Evolutionary conservation across 129 eudicot species (phyloP), one percentile per base, ranked within the genome.

Genomic region (Helichrysum umbraculigerum): DNA sequence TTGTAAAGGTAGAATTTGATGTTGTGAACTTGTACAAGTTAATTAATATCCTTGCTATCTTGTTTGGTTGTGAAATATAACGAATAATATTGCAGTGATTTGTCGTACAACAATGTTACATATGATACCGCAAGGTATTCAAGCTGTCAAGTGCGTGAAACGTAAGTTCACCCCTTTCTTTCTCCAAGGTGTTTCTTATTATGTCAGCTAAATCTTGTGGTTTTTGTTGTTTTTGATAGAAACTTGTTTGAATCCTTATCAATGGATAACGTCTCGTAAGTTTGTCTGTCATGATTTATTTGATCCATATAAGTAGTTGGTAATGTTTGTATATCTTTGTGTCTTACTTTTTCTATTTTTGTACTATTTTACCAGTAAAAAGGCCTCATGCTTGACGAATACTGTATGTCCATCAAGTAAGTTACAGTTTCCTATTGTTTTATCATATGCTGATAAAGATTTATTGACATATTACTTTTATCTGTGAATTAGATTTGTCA

Each of bases 41-140:
- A 39, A 0, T 6, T 39, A 8, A 39, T 39, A 39, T 6, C 11
- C 34, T 9, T 10, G 67, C n/a, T 62, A n/a, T 12, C 21, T 29
- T 63, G 41, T 11, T 11, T 29, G 41, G 68, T 30, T 63, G 7
- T 63, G 4, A 1, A 25, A 63, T 62, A 63, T 30, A 63, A 25
- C 9, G 19, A 63, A 14, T 63, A 30, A 10, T 64, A n/a, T 51
- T 72, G 78, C 68, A 79, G 83, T 72, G 83, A 87, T 82, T 58
- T 87, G 50, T 87, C 91, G 14, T 81, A 84, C 73, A 87, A 87
- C 85, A 84, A 78, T 25, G 71, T 87, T 28, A 76, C 86, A 21
- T 47, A 60, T 57, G 62, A 28, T 50, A 72, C 78, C 68, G 64
- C 81, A n/a, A 44, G 47, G 21, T 14, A 35, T 39, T 30, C 17